A percentile compares a stretch with the other conserved stretches of the same genome.
phyloP scores from a whole-genome alignment of 768 basidiomycete genomes.

The Mycena pura region DNA sequence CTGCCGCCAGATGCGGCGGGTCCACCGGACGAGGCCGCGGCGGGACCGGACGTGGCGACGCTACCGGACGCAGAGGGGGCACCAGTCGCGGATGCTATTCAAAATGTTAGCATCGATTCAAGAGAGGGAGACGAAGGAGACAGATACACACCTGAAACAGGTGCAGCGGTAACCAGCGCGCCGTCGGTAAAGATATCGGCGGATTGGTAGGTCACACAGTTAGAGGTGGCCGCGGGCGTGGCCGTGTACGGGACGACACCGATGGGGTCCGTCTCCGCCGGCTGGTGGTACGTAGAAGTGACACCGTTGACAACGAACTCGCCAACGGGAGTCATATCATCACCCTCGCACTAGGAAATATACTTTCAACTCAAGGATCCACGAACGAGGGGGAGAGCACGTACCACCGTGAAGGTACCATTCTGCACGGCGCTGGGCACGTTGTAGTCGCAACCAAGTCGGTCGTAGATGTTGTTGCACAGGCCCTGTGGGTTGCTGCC shows the following conservation, averaged over 20 bases:
- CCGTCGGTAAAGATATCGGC: slow-evolving; percentile 26
- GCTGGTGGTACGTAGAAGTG: slow-evolving; percentile 31
- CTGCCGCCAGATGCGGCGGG: too few species aligned
- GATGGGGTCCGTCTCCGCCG: slow-evolving; percentile 29
- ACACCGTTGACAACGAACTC: slow-evolving; percentile 44
- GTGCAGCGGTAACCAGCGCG: slow-evolving; percentile 19
- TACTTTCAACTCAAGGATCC: not conserved
- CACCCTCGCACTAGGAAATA: slow-evolving; percentile 47
- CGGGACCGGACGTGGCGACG: too few species aligned
- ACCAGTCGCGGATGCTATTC: too few species aligned
- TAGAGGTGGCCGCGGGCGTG: slow-evolving; percentile 27
- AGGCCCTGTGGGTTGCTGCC: slow-evolving; percentile 44
- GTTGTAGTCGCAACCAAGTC: slow-evolving; percentile 63
- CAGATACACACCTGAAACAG: too few species aligned
- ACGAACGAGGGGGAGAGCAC: slow-evolving; percentile 10
- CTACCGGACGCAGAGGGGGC: too few species aligned
- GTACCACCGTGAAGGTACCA: slow-evolving; percentile 47
- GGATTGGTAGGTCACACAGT: slow-evolving; percentile 26
- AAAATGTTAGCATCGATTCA: too few species aligned
- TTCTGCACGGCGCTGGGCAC: slow-evolving; percentile 54
- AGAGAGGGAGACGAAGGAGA: too few species aligned
- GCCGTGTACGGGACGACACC: slow-evolving; percentile 34
- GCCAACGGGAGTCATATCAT: slow-evolving; percentile 54
- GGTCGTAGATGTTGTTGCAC: slow-evolving; percentile 52
- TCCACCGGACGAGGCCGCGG: too few species aligned